A percentile compares a stretch with the other conserved stretches of the same genome.
phyloP scores from a whole-genome alignment of 805 yeast species.

The Komagataella pseudopastoris region DNA sequence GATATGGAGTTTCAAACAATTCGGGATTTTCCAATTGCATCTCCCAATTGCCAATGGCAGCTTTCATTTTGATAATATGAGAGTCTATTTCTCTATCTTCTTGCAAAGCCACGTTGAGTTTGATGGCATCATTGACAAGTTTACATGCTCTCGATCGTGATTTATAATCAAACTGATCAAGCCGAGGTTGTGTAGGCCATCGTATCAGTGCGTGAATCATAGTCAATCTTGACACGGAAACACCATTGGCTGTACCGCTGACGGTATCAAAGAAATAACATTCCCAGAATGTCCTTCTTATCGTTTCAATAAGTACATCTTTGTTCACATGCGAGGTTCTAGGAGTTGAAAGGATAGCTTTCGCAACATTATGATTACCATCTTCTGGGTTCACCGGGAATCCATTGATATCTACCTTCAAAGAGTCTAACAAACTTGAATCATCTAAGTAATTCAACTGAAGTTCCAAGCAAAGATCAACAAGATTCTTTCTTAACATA shows the following conservation, averaged over 20 bases:
- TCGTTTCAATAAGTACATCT: constrained; percentile 6
- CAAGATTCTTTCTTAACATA: constrained; percentile 26
- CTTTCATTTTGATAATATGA: constrained; percentile 24
- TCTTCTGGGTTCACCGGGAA: not conserved
- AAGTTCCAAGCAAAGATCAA: constrained; percentile 22
- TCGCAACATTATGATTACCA: constrained; percentile 1
- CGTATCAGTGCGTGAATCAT: constrained; percentile 19
- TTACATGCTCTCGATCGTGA: constrained; percentile 31
- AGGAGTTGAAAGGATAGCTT: constrained; percentile 8
- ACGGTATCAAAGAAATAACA: constrained; percentile 35
- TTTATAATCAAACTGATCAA: constrained; percentile 28
- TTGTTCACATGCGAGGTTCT: constrained; percentile 11
- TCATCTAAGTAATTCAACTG: constrained; percentile 26
- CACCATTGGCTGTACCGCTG: constrained; percentile 41
- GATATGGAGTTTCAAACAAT: constrained; percentile 24
- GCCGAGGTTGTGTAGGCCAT: constrained; percentile 24
- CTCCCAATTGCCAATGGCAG: constrained; percentile 38
- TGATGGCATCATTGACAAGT: constrained; percentile 35
- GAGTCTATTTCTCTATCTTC: constrained; percentile 22
- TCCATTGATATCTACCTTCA: not conserved
- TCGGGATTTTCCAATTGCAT: constrained; percentile 30
- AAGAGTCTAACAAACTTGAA: constrained; percentile 3
- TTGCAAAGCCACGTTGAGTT: constrained; percentile 30
- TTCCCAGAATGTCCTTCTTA: constrained; percentile 37
- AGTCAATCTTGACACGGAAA: constrained; percentile 25